A percentile compares a stretch with the other conserved stretches of the same genome.
phyloP scores from a whole-genome alignment of 139 green algal genomes.

The Micromonas commoda region DNA sequence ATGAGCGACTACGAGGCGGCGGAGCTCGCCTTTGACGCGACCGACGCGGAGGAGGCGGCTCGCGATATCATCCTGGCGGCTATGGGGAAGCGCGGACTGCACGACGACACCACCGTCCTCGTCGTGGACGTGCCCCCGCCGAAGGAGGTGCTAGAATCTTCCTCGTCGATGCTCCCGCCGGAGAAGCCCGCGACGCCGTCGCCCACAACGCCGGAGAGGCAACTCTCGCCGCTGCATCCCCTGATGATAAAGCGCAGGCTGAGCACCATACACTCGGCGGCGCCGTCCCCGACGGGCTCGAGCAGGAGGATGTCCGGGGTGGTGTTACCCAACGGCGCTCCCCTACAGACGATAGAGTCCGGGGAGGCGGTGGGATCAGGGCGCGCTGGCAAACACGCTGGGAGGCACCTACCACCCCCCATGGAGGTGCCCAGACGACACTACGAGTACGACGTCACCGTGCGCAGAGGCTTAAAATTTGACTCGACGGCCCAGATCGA shows the following conservation, averaged over 20 bases:
- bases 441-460: not conserved
- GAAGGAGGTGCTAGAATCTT: not conserved
- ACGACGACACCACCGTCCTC: conserved; percentile 27
- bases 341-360: no score
- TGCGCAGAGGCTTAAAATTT: not conserved
- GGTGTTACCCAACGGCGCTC: no score
- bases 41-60: not conserved
- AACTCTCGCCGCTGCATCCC: not conserved
- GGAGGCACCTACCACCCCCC: no score
- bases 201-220: not conserved
- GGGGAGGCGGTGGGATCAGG: no score
- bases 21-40: not conserved
- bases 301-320: not conserved
- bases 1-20: not conserved
- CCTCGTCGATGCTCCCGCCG: not conserved
- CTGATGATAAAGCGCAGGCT: no score
- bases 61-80: not conserved
- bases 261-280: no score
- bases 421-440: no score
- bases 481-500: no score
- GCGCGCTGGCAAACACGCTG: no score
- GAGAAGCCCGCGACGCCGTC: not conserved
- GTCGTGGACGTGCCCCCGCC: conserved; percentile 2
- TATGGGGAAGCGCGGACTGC: not conserved
- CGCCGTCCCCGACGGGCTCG: not conserved